Evolutionary conservation across 345 rosid genomes (phyloP).

Genomic region (Bretschneidera sinensis): DNA sequence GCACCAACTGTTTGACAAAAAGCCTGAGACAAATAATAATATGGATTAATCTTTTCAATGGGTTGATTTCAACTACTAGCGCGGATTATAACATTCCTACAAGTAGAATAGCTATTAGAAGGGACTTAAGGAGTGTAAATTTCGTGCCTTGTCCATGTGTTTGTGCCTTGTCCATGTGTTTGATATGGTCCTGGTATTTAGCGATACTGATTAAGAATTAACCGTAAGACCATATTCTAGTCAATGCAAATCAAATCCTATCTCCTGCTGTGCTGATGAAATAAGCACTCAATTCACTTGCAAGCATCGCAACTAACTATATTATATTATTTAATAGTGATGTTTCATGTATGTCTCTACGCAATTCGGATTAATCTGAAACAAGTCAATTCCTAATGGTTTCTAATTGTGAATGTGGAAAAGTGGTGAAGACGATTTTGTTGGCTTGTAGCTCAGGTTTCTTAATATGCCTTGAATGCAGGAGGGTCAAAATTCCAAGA

Average conservation of each 20-base stretch:
- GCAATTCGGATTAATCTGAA: neutral
- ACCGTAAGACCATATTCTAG: neutral
- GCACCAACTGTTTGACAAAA: slow-evolving; percentile 36
- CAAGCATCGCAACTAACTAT: too few species aligned
- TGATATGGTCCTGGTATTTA: too few species aligned
- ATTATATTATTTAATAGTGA: too few species aligned
- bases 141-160: too few species aligned
- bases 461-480: slow-evolving; percentile 28
- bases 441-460: slow-evolving; percentile 10
- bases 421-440: neutral
- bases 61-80: neutral
- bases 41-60: neutral
- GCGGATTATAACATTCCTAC: neutral
- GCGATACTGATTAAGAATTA: too few species aligned
- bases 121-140: neutral
- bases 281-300: too few species aligned
- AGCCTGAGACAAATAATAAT: slow-evolving; percentile 3
- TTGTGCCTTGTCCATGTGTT: too few species aligned
- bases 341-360: neutral
- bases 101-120: neutral
- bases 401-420: neutral
- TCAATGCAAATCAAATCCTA: neutral
- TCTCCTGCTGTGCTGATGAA: neutral
- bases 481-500: slow-evolving; percentile 89
- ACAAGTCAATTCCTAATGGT: too few species aligned